These are phyloP conservation scores for Diatrype stigma DNA, from an alignment of 2,329 filamentous ascomycete genomes.

Conservation along the genomic window DNA sequence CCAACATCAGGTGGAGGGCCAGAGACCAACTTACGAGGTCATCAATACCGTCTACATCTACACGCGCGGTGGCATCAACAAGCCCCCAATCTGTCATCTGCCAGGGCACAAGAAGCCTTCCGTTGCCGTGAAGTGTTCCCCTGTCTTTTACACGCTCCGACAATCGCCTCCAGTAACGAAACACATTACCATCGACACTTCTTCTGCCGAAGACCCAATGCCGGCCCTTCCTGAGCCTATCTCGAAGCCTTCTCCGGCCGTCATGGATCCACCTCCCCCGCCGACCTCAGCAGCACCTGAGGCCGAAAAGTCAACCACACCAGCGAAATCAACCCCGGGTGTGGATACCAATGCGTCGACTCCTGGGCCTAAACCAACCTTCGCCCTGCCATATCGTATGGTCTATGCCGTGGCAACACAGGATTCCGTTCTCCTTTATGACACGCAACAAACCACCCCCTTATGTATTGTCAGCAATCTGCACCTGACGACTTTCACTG, in stretches of 20 bases:
- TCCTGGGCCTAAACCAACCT: constrained; percentile 64
- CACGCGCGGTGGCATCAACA: constrained; percentile 92
- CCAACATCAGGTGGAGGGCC: constrained; percentile 58
- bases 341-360: constrained; percentile 45
- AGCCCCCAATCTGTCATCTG: constrained; percentile 88
- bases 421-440: constrained; percentile 90
- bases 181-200: constrained; percentile 92
- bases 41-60: constrained; percentile 99
- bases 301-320: constrained; percentile 44
- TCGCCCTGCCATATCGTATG: constrained; percentile 86
- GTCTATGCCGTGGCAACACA: constrained; percentile 96
- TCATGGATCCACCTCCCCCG: constrained; percentile 80
- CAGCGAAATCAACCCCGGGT: constrained; percentile 43
- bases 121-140: constrained; percentile 91
- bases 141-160: constrained; percentile 78
- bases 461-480: constrained; percentile 94
- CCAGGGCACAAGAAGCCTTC: constrained; percentile 98
- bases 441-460: constrained; percentile 93
- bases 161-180: constrained; percentile 66
- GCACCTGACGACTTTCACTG: constrained; percentile 96
- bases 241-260: constrained; percentile 54
- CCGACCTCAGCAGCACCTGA: constrained; percentile 46
- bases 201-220: constrained; percentile 84
- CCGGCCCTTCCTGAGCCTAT: constrained; percentile 79
- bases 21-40: constrained; percentile 76